Evolutionary conservation across 2,329 filamentous ascomycete genomes (phyloP), one percentile per base, ranked within the genome.

Genomic region (Albifimbria verrucaria): DNA sequence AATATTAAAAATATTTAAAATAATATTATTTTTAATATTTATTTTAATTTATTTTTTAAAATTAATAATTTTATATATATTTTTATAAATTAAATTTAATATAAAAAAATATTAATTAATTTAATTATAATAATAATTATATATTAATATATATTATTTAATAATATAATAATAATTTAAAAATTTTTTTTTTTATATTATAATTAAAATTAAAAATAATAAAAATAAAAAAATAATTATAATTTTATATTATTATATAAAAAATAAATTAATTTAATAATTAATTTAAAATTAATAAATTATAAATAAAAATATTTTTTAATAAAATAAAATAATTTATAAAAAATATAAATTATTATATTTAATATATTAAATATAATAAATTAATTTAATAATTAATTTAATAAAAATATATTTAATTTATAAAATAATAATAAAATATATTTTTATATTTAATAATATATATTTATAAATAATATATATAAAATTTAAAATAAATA

Each of bases 291-390:
- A 43, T 15, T 17, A 50, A 3, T 42, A 43, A 11, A 50, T n/a
- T 23, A 42, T 10, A 5, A 11, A 42, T 42, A 50, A 42, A 4
- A 39, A 50, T 41, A 23, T 42, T 18, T 22, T 4, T 22, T 22
- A 42, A 17, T 22, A 43, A 41, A 42, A 4, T 28, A 24, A 28
- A 43, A 51, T n/a, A n/a, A 43, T 51, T 28, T 45, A 12, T 51
- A 25, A 32, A 18, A 44, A 26, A 7, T 7, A 15, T 20, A 12
- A 23, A n/a, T n/a, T n/a, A n/a, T n/a, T n/a, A n/a, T n/a, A n/a
- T n/a, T n/a, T n/a, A n/a, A n/a, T n/a, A n/a, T n/a, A n/a, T n/a
- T n/a, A n/a, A n/a, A n/a, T n/a, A n/a, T n/a, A n/a, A n/a, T n/a
- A n/a, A n/a, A n/a, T n/a, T 36, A 39, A 48, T 23, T 24, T 48